Percentiles rank a stretch among this genome's conserved stretches.
Conservation (phyloP, 306 rosid species). For the Vigna mungo region DNA sequence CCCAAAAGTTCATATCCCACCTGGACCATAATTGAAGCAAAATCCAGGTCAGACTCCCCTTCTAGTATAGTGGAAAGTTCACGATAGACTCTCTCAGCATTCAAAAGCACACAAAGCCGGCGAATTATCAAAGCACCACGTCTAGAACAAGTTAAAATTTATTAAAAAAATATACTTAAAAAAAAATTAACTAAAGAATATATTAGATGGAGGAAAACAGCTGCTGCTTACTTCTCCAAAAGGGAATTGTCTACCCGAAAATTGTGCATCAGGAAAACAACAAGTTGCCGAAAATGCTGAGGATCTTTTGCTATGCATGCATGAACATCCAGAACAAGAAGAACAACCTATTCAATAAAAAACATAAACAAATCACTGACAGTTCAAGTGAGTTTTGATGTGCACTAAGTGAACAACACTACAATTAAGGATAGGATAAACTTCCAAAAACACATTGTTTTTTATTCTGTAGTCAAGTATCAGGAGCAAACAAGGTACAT, state of each 20-base stretch:
- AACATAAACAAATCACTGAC: slow-evolving; percentile 35
- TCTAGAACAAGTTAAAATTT: slow-evolving; percentile 50
- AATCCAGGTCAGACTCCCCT: slow-evolving; percentile 85
- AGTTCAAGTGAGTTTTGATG: not conserved
- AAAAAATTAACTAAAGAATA: slow-evolving; percentile 7
- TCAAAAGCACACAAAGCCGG: slow-evolving; percentile 90
- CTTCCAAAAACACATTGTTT: not conserved
- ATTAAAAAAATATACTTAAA: slow-evolving; percentile 32
- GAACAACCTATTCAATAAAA: slow-evolving; percentile 76
- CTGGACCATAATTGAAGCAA: slow-evolving; percentile 97
- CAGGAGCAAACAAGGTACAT: slow-evolving; percentile 26
- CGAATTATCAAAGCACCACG: slow-evolving; percentile 98
- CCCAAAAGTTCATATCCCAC: slow-evolving; percentile 50
- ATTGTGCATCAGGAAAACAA: slow-evolving; percentile 81
- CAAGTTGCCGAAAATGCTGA: slow-evolving; percentile 85
- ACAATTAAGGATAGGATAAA: slow-evolving; percentile 35
- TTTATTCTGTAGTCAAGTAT: slow-evolving; percentile 27
- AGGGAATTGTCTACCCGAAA: slow-evolving; percentile 83
- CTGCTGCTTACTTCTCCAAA: slow-evolving; percentile 86
- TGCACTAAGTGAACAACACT: slow-evolving; percentile 8
- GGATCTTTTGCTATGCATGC: slow-evolving; percentile 92
- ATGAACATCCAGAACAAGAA: slow-evolving; percentile 93
- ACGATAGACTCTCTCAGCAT: slow-evolving; percentile 93
- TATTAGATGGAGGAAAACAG: slow-evolving; percentile 31
- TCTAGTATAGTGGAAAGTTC: slow-evolving; percentile 89